Base-by-base conservation (phyloP, 2,329 filamentous ascomycete genomes). In the Fusarium sp. region DNA sequence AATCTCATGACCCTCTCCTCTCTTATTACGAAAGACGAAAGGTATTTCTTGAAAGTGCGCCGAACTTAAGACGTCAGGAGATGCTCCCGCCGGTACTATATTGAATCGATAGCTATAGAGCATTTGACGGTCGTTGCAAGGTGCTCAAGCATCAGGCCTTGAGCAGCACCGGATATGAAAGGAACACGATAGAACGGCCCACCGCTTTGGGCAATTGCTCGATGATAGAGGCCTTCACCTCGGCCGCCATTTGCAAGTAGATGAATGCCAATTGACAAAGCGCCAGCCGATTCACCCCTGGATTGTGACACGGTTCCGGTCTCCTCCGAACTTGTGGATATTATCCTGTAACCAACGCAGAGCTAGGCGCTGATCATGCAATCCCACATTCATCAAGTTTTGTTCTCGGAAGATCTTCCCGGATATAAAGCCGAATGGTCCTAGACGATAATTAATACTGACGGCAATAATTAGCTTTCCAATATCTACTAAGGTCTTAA, bases 241-340 rank as follows among this genome's bases (percentile, higher is more conserved):
- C 33, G 33, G 6, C 33, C 33, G 15, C 18, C 5, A 16, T 35
- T 35, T 13, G 33, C 33, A 35, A 35, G 33, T 18, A 86, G 75
- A 52, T 86, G 84, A 56, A 86, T 83, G 48, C 85, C 68, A 50
- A 87, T 82, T 7, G 82, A 85, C 2, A 82, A 81, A 3, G 83
- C 85, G 3, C 85, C 85, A 1, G 85, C 84, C 11, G 82, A 85
- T 66, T 86, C 82, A 4, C 84, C 85, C 78, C 83, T 83, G 7
- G n/a, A 83, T 83, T 2, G 81, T 85, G 8, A 87, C 83, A 6
- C 76, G 68, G 6, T 73, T 75, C 8, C 80, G 77, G 60, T 86
- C 82, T n/a, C 85, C 85, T 11, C 83, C 82, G 7, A 87, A 74
- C 1, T 81, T 74, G 11, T 70, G 55, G 41, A 86, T 83, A 66